Percentiles rank a stretch among this genome's conserved stretches.
These are phyloP conservation scores for Murraya koenigii DNA, from an alignment of 345 rosid genomes.

Conservation along the genomic window DNA sequence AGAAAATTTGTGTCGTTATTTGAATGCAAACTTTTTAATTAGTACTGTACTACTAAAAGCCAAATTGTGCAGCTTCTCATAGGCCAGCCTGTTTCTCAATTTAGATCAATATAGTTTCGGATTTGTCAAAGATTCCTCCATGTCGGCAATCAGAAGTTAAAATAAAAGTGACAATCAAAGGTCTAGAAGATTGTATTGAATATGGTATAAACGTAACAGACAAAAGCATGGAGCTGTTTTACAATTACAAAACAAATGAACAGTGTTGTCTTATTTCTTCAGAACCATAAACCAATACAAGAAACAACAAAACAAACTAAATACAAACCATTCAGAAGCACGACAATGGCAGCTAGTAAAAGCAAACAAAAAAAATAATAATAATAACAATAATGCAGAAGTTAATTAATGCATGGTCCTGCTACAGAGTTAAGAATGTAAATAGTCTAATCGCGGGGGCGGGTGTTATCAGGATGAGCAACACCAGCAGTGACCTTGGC, in stretches of 20 bases:
- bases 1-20: background rate
- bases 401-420: background rate
- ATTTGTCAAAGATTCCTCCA: too few relatives aligned
- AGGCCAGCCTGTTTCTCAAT: background rate
- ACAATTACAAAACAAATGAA: background rate
- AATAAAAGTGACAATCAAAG: too few relatives aligned
- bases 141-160: too few relatives aligned
- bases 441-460: constrained; percentile 28
- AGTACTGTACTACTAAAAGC: background rate
- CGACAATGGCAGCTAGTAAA: background rate
- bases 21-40: background rate
- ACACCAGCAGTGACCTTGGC: constrained; percentile 59
- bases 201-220: too few relatives aligned
- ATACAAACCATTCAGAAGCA: background rate
- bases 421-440: background rate
- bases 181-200: too few relatives aligned
- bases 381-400: background rate
- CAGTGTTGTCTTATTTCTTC: background rate
- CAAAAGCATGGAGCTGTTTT: too few relatives aligned
- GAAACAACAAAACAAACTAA: background rate
- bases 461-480: constrained; percentile 40
- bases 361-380: too few relatives aligned
- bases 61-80: background rate
- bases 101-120: background rate
- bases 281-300: background rate